Evolutionary conservation across 345 rosid species (phyloP).

Genomic region (Angophora floribunda): DNA sequence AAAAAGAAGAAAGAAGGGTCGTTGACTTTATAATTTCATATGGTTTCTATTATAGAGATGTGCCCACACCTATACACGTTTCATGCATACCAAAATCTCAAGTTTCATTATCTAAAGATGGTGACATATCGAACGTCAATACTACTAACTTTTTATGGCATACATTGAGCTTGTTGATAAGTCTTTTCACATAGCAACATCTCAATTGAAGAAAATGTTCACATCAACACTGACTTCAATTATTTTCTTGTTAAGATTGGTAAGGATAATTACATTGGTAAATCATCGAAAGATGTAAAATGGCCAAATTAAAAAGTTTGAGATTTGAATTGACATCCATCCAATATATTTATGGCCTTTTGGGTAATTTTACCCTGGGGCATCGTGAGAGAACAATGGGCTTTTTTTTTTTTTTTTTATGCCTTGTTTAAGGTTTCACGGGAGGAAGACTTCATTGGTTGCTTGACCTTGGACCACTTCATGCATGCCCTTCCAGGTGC

Average conservation of each 20-base stretch:
- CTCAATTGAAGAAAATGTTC: too few relatives aligned
- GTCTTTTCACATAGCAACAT: neutral
- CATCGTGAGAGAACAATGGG: neutral
- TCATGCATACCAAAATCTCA: neutral
- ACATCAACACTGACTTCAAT: fast-evolving
- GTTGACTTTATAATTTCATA: neutral
- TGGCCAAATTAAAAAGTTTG: fast-evolving
- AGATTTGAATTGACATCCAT: fast-evolving
- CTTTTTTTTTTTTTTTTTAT: neutral
- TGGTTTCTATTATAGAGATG: neutral
- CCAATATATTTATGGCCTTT: neutral
- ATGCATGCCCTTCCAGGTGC: neutral
- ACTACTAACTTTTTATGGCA: neutral
- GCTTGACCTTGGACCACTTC: neutral
- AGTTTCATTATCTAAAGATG: neutral
- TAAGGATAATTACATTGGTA: fast-evolving
- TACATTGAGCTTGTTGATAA: neutral
- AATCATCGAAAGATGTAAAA: neutral
- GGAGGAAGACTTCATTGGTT: neutral
- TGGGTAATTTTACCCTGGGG: fast-evolving
- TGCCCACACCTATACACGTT: neutral
- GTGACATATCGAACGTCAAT: neutral
- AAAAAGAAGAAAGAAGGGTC: neutral
- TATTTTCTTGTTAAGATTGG: fast-evolving
- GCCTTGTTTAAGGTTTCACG: neutral